A percentile compares a stretch with the other conserved stretches of the same genome.
Conservation (phyloP, 192 early-diverging fungal species). For the Gonapodya prolifera region DNA sequence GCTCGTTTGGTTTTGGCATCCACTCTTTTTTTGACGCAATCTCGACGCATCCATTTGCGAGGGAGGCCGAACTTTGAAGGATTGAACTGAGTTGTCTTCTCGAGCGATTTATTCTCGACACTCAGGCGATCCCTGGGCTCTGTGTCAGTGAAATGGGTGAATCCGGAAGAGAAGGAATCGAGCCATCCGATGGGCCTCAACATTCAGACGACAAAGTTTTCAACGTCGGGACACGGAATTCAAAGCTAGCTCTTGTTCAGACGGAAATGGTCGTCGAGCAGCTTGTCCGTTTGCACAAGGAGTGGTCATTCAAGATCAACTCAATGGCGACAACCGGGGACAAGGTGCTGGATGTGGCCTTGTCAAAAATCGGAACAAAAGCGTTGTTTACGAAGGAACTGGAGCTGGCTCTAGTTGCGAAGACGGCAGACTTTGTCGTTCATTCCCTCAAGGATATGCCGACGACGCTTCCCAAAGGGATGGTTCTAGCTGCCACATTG, state of each 20-base stretch:
- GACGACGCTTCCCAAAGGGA: slow-evolving; percentile 66
- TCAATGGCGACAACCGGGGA: slow-evolving; percentile 67
- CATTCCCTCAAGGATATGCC: slow-evolving; percentile 93
- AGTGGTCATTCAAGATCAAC: slow-evolving; percentile 29
- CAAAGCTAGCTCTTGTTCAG: slow-evolving; percentile 79
- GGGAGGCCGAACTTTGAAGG: too few species aligned
- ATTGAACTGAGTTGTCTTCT: neutral
- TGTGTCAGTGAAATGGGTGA: neutral
- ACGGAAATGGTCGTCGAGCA: slow-evolving; percentile 1
- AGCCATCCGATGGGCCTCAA: neutral
- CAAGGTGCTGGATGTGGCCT: slow-evolving; percentile 64
- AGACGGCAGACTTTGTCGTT: slow-evolving; percentile 69
- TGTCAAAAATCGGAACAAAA: slow-evolving; percentile 84
- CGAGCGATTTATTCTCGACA: neutral
- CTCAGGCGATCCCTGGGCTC: too few species aligned
- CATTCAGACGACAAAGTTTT: neutral
- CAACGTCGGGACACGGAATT: slow-evolving; percentile 69
- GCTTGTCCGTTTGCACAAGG: slow-evolving; percentile 17
- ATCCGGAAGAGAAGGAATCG: neutral
- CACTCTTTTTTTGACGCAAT: too few species aligned
- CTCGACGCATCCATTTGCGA: too few species aligned
- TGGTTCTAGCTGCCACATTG: slow-evolving; percentile 68
- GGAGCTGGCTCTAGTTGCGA: slow-evolving; percentile 56
- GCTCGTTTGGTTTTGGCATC: too few species aligned
- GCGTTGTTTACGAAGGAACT: slow-evolving; percentile 85